Conservation (phyloP, 2,329 filamentous ascomycete genomes). For the Aureobasidium sp. region DNA sequence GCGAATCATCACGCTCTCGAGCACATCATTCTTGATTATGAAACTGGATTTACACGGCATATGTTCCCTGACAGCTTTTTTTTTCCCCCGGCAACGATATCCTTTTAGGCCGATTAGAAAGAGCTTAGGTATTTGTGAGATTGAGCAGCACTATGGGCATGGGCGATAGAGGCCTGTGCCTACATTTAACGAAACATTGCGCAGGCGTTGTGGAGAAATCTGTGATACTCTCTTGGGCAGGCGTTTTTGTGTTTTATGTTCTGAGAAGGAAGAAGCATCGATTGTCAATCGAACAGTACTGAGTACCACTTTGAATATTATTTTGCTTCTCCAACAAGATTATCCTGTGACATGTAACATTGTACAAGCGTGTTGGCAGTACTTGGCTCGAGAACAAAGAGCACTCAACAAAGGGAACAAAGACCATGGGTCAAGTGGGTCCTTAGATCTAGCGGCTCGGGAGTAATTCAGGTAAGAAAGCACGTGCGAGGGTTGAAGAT, state of each 20-base stretch:
- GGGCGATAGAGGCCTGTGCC: background rate
- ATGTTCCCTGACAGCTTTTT: background rate
- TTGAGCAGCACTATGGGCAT: background rate
- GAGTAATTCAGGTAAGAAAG: background rate
- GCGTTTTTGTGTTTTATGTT: background rate
- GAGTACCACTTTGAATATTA: constrained; percentile 1
- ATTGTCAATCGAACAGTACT: background rate
- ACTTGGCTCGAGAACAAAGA: background rate
- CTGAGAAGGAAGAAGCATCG: background rate
- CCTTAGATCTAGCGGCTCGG: background rate
- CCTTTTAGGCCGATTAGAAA: constrained; percentile 6
- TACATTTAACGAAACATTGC: constrained; percentile 15
- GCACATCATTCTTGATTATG: constrained; percentile 9
- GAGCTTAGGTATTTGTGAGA: background rate
- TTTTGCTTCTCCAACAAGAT: background rate
- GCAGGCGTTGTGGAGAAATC: constrained; percentile 11
- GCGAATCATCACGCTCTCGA: background rate
- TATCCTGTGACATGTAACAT: background rate
- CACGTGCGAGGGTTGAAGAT: constrained; percentile 2
- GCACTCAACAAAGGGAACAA: background rate
- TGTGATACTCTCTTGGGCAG: background rate
- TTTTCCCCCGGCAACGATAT: constrained; percentile 4
- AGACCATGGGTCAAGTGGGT: background rate
- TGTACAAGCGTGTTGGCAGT: background rate
- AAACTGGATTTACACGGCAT: constrained; percentile 10